Evolutionary conservation across 1,284 basidiomycete genomes (phyloP).

Genomic region (Rhodotorula sp.): DNA sequence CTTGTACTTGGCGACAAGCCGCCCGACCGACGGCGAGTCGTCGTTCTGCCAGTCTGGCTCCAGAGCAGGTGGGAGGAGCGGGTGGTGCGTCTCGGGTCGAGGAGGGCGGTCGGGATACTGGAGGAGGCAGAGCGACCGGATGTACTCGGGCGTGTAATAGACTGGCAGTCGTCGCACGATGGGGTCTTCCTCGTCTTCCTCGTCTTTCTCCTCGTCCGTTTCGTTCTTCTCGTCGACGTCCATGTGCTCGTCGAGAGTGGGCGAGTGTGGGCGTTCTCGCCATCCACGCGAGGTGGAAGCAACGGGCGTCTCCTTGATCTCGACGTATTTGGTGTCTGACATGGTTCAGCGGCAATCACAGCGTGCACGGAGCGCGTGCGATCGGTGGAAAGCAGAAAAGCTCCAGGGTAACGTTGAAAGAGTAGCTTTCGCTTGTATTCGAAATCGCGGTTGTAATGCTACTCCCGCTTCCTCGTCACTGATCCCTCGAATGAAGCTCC

Average conservation of each 20-base stretch:
- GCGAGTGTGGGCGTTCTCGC: not conserved
- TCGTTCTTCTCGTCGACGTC: not conserved
- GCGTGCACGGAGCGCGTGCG: not conserved
- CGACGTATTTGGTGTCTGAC: conserved; percentile 14
- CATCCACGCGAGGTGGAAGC: conserved; percentile 1
- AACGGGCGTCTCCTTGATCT: not conserved
- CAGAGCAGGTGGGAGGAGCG: conserved; percentile 44
- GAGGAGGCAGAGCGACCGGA: conserved; percentile 42
- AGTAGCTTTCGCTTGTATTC: not conserved
- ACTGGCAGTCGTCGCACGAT: conserved; percentile 42
- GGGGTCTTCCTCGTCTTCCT: conserved; percentile 35
- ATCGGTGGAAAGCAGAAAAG: not conserved
- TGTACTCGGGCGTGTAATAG: conserved; percentile 40
- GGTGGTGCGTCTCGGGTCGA: conserved; percentile 40
- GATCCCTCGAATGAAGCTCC: too few species aligned
- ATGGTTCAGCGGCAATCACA: not conserved
- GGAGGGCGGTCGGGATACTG: conserved; percentile 46
- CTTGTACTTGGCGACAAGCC: conserved; percentile 43
- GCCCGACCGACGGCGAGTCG: conserved; percentile 11
- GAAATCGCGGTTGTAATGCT: not conserved
- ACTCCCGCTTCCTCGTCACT: too few species aligned
- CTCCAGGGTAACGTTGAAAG: not conserved
- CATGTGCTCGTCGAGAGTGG: not conserved
- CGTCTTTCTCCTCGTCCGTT: not conserved
- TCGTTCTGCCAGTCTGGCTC: conserved; percentile 39